Evolutionary conservation across 805 yeast genomes (phyloP).

Genomic region (Huiozyma naganishii): DNA sequence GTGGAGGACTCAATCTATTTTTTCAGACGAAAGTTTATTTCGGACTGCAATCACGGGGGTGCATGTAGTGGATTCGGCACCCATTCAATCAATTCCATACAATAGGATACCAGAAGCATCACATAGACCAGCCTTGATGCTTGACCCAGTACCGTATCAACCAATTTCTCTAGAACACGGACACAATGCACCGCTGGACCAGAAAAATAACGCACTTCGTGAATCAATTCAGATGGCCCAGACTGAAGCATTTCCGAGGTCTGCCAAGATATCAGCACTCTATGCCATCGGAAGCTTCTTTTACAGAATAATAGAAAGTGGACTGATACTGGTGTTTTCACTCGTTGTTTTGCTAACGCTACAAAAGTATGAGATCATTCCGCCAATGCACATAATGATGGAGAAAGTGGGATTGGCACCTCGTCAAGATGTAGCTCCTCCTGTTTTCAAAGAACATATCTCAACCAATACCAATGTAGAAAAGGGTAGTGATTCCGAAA

Average conservation of each 20-base stretch:
- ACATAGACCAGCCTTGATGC: conserved; percentile 10
- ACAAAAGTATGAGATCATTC: conserved; percentile 24
- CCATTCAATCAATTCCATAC: not conserved
- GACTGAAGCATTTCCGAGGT: not conserved
- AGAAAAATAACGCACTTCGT: not conserved
- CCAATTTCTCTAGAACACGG: not conserved
- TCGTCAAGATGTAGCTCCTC: not conserved
- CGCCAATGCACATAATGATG: conserved; percentile 24
- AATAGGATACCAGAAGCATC: conserved; percentile 5
- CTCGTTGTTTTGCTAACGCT: conserved; percentile 20
- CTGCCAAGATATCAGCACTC: not conserved
- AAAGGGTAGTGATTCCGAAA: not conserved
- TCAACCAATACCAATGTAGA: not conserved
- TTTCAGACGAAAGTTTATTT: conserved; percentile 31
- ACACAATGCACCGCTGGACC: not conserved
- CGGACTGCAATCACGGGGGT: conserved; percentile 40
- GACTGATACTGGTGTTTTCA: conserved; percentile 29
- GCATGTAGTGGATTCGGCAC: conserved; percentile 25
- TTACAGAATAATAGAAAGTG: conserved; percentile 31
- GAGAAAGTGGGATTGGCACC: conserved; percentile 23
- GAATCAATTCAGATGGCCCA: not conserved
- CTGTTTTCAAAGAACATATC: not conserved
- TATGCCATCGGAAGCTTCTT: conserved; percentile 3
- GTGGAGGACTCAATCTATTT: conserved; percentile 33
- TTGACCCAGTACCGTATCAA: conserved; percentile 17